Evolutionary conservation across 768 basidiomycete genomes (phyloP).

Genomic region (Russula sp.): DNA sequence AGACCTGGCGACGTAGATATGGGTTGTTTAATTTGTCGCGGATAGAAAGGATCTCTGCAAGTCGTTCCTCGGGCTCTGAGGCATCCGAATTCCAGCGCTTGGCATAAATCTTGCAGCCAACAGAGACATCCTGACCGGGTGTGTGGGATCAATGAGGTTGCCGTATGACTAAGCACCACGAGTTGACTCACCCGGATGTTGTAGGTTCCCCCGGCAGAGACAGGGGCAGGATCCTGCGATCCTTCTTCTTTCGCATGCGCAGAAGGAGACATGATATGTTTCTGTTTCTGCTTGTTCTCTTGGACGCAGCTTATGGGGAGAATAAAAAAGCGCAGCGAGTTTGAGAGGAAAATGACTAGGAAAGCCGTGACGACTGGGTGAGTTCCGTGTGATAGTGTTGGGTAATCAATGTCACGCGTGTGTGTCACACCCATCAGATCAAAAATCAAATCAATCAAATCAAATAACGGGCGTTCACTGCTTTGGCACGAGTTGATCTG

Average conservation of each 20-base stretch:
- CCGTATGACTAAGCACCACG: constrained; percentile 21
- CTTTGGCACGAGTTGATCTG: too few relatives aligned
- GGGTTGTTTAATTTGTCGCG: constrained; percentile 73
- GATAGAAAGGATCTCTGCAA: constrained; percentile 93
- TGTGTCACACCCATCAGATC: neutral
- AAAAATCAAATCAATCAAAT: neutral
- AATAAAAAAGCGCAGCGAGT: neutral
- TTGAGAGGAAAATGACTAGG: constrained; percentile 3
- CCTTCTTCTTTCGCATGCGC: constrained; percentile 31
- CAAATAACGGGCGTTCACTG: neutral
- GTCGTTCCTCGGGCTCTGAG: constrained; percentile 68
- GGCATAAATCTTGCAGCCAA: constrained; percentile 95
- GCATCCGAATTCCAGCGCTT: constrained; percentile 71
- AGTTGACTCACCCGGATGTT: constrained; percentile 53
- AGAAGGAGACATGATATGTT: constrained; percentile 18
- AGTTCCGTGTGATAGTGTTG: constrained; percentile 4
- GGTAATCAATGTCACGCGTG: neutral
- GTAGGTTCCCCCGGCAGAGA: constrained; percentile 71
- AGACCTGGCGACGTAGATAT: constrained; percentile 41
- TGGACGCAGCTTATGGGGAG: neutral
- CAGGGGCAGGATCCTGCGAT: constrained; percentile 46
- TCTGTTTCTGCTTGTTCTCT: neutral
- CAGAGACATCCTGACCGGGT: constrained; percentile 61
- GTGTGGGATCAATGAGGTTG: constrained; percentile 17
- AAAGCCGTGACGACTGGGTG: constrained; percentile 12